These are phyloP conservation scores for Cercospora berteroae DNA, from an alignment of 2,329 filamentous ascomycete species.

Conservation along the genomic window DNA sequence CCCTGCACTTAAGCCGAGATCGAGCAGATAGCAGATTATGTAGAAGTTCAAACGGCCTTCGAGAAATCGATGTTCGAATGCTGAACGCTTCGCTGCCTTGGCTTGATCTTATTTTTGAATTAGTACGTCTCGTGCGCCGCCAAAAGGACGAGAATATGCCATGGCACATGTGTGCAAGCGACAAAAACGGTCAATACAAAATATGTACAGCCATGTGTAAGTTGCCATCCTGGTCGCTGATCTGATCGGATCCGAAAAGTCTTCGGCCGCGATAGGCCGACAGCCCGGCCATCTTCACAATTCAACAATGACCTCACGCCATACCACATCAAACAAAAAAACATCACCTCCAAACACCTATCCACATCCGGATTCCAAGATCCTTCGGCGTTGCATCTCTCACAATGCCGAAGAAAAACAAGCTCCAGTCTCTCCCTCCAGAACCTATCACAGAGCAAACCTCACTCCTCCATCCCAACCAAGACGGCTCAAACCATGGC, in stretches of 20 bases:
- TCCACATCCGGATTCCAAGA: neutral
- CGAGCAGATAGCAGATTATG: neutral
- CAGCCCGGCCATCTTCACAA: neutral
- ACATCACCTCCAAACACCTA: neutral
- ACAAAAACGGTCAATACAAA: neutral
- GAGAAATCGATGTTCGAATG: no score
- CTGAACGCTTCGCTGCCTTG: no score
- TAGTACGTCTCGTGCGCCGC: no score
- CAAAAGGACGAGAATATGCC: no score
- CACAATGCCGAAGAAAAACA: conserved; percentile 5
- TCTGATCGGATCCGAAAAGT: neutral
- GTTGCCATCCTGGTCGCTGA: neutral
- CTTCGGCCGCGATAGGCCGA: conserved; percentile 1
- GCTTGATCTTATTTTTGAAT: no score
- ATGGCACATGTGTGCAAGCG: neutral
- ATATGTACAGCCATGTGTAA: neutral
- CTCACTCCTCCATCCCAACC: conserved; percentile 8
- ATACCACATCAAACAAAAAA: neutral
- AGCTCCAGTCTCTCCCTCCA: conserved; percentile 9
- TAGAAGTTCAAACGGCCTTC: no score
- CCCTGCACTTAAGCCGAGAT: neutral
- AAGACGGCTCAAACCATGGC: conserved; percentile 2
- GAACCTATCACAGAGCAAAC: conserved; percentile 10
- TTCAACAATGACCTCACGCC: conserved; percentile 5
- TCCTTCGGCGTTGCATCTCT: neutral